Percentiles rank a stretch among this genome's conserved stretches.
These are phyloP conservation scores for Vitellaria paradoxa DNA, from an alignment of 179 eudicot species.

Conservation along the genomic window DNA sequence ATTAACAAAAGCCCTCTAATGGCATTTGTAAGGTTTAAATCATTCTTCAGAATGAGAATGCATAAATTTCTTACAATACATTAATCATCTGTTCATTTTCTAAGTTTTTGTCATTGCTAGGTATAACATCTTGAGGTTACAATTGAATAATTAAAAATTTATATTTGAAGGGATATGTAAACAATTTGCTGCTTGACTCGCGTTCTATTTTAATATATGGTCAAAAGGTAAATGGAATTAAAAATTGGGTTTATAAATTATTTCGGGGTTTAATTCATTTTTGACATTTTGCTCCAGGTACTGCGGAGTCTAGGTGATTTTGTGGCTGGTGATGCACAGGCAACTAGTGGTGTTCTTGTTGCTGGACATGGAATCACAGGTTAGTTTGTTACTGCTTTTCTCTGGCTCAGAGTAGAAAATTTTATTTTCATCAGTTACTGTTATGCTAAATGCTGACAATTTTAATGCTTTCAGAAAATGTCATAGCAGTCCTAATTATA, in stretches of 20 bases:
- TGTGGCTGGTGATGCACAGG: conserved; percentile 78
- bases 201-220: not conserved
- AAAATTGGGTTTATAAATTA: conserved; percentile 1
- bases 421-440: not conserved
- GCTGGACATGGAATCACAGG: conserved; percentile 79
- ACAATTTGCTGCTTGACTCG: not conserved
- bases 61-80: not conserved
- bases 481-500: conserved; percentile 58
- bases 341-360: conserved; percentile 49
- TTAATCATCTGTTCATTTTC: not conserved
- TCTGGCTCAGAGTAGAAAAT: not conserved
- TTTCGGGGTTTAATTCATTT: not conserved
- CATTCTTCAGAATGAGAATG: not conserved
- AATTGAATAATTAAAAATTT: not conserved
- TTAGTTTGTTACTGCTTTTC: conserved; percentile 28
- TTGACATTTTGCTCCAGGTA: conserved; percentile 40
- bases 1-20: not conserved
- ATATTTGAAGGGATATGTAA: not conserved
- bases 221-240: not conserved
- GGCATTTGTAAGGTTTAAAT: not conserved
- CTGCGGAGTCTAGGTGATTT: conserved; percentile 92
- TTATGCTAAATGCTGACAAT: conserved; percentile 11
- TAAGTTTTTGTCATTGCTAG: not conserved
- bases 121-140: conserved; percentile 1
- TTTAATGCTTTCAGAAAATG: conserved; percentile 44